These are phyloP conservation scores for Mortierella sp. DNA, from an alignment of 371 early-diverging fungal species.

Conservation along the genomic window DNA sequence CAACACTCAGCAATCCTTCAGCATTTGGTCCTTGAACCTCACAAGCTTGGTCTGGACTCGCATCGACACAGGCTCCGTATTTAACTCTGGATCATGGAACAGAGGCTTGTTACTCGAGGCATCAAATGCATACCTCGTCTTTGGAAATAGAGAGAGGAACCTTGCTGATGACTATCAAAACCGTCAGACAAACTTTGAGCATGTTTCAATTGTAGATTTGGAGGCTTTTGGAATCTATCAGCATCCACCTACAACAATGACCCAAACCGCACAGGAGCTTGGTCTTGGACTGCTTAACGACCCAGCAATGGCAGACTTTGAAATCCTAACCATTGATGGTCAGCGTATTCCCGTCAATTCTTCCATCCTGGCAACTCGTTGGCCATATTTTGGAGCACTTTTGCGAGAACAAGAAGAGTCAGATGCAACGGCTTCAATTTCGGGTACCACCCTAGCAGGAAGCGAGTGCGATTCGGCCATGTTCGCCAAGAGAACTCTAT, in stretches of 20 bases:
- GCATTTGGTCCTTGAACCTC: constrained; percentile 82
- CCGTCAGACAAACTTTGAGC: constrained; percentile 82
- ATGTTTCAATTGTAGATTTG: constrained; percentile 76
- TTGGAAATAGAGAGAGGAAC: constrained; percentile 79
- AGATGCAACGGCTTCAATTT: constrained; percentile 25
- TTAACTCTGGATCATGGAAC: constrained; percentile 84
- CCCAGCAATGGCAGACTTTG: constrained; percentile 76
- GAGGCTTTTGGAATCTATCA: constrained; percentile 82
- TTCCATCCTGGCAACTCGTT: constrained; percentile 71
- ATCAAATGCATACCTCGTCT: constrained; percentile 73
- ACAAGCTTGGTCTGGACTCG: constrained; percentile 75
- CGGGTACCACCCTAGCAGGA: constrained; percentile 15
- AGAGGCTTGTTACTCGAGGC: constrained; percentile 73
- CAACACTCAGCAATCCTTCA: constrained; percentile 74
- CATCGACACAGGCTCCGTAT: constrained; percentile 75
- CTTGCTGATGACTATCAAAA: constrained; percentile 82
- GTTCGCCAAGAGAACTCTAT: constrained; percentile 59
- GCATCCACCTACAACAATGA: constrained; percentile 65
- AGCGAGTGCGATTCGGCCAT: constrained; percentile 41
- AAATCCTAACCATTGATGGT: constrained; percentile 71
- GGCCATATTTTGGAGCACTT: constrained; percentile 73
- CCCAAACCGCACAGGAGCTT: constrained; percentile 72
- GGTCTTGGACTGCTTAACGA: constrained; percentile 77
- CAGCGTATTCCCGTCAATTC: constrained; percentile 76
- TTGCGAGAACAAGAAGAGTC: constrained; percentile 55